These are phyloP conservation scores for Malus sylvestris DNA, from an alignment of 306 rosid genomes.

Conservation along the genomic window DNA sequence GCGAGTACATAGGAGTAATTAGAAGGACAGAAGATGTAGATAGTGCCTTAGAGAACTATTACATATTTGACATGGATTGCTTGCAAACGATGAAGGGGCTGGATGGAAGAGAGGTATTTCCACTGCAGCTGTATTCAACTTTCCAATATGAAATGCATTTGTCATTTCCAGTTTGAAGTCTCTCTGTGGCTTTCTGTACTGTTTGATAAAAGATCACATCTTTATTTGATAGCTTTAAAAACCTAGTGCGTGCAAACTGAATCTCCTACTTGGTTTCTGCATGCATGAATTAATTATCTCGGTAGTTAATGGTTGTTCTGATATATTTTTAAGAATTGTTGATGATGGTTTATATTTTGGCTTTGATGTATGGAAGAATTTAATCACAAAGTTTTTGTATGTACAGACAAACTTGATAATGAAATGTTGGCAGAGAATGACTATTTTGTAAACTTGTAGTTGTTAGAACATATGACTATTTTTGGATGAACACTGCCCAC, in stretches of 20 bases:
- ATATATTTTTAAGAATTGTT: not conserved
- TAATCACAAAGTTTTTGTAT: not conserved
- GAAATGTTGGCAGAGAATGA: not conserved
- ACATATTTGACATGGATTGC: conserved; percentile 90
- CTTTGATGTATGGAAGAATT: not conserved
- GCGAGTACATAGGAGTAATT: conserved; percentile 83
- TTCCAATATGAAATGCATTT: not conserved
- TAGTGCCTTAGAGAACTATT: conserved; percentile 51
- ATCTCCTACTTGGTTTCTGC: not conserved
- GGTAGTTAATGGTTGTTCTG: not conserved
- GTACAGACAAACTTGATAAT: not conserved
- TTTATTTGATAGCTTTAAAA: not conserved
- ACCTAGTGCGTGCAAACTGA: not conserved
- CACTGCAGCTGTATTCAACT: not conserved
- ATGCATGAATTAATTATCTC: not conserved
- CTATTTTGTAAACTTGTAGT: not conserved
- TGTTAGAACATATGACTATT: not conserved
- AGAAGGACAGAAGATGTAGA: conserved; percentile 73
- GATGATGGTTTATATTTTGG: not conserved
- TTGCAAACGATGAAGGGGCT: conserved; percentile 86
- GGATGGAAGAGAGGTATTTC: conserved; percentile 85
- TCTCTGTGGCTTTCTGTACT: not conserved
- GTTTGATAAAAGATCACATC: not conserved
- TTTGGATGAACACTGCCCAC: not conserved
- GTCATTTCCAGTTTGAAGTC: not conserved